Conservation (phyloP, 1,284 basidiomycete genomes). For the Trichosporon sp. region DNA sequence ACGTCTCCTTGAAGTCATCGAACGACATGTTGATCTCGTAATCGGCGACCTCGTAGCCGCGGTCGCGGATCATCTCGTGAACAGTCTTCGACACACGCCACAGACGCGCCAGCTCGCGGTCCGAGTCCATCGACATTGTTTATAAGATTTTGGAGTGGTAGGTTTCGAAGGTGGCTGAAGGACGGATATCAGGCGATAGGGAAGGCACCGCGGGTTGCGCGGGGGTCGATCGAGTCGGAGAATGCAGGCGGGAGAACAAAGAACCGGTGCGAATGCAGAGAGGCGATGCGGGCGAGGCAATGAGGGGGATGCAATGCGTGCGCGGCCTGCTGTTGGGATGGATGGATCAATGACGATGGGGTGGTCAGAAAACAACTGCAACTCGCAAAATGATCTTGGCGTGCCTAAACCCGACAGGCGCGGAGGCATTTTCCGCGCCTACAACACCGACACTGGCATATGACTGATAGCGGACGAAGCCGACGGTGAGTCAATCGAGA, state of each 20-base stretch:
- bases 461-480: background rate
- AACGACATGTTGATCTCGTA: slow-evolving; percentile 50
- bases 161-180: background rate
- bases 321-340: slow-evolving; percentile 6
- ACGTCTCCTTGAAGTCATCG: slow-evolving; percentile 46
- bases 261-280: background rate
- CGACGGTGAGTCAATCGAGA: background rate
- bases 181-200: background rate
- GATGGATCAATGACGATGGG: background rate
- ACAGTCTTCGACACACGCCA: slow-evolving; percentile 97
- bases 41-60: slow-evolving; percentile 53
- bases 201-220: background rate
- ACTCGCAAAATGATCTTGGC: slow-evolving; percentile 1
- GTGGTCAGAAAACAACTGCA: slow-evolving; percentile 5
- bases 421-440: background rate
- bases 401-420: background rate
- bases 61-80: slow-evolving; percentile 91
- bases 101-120: slow-evolving; percentile 56
- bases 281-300: background rate
- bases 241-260: background rate
- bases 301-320: background rate
- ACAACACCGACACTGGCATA: no score
- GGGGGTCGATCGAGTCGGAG: background rate
- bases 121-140: slow-evolving; percentile 36
- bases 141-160: background rate